Evolutionary conservation across 2,329 filamentous ascomycete species (phyloP), one percentile per base, ranked within the genome.

Genomic region (Fusarium sp.): DNA sequence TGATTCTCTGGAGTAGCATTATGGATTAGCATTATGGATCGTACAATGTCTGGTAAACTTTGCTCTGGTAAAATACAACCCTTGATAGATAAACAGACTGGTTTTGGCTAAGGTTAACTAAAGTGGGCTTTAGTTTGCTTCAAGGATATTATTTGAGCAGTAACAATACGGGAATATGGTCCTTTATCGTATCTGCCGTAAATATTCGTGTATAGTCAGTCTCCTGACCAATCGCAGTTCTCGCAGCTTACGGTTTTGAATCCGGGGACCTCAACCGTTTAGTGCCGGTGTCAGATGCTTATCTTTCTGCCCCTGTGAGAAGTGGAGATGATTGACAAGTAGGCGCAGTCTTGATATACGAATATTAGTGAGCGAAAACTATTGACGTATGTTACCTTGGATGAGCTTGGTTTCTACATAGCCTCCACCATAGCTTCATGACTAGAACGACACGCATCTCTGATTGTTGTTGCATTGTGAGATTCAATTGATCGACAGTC

Each of bases 261-360:
- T 37, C 17, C n/a, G 24, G 32, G 8, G 22, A 14, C 24, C 22
- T 54, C 32, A 48, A 39, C 24, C 32, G 8, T 22, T n/a, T 30
- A 17, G 15, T 19, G 26, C 35, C 20, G 35, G 13, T 33, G 53
- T 56, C 10, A 56, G 53, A 56, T 51, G 26, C 26, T 51, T 56
- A 41, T 56, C 30, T 41, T 19, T 11, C 7, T 9, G 17, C 41
- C 17, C 7, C 53, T 41, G 35, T 41, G 20, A 24, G 19, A 51
- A 22, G 7, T 35, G 26, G 14, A 17, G 20, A 28, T 37, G 9
- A n/a, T 19, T 15, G 9, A 9, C 11, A 14, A 20, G 14, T 13
- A n/a, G 13, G 17, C 2, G 6, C 8, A 20, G 20, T 20, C 20
- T 6, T 4, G 10, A 30, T 6, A 41, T 35, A 43, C 28, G 28